Evolutionary conservation across 768 basidiomycete species (phyloP), one percentile per base, ranked within the genome.

Genomic region (Mycena epipterygia): DNA sequence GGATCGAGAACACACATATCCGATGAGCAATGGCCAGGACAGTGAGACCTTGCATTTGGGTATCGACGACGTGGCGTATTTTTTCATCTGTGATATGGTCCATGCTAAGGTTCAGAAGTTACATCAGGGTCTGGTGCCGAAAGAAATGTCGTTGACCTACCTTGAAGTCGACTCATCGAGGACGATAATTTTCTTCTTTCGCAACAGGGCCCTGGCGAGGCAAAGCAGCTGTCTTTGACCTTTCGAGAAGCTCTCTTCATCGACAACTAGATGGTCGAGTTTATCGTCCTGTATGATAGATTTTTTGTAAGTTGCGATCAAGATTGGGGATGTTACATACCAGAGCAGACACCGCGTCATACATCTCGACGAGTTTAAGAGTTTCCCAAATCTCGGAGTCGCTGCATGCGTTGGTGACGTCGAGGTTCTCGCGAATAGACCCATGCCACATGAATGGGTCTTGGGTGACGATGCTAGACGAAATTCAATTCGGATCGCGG

Each of bases 361-460:
- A 67, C 65, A 67, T 67, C 65, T 67, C 56, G 44, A 67, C 65
- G n/a, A 67, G 56, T 51, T 67, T 67, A 25, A 67, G 65, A 5
- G 65, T 57, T 42, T 66, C 55, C 64, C 55, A 66, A 37, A 66
- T 48, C 56, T 66, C 65, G 29, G 32, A 48, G 51, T 62, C 60
- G 32, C 11, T 49, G 46, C 48, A 46, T 46, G 33, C 60, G 21
- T 49, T 48, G 12, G 13, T 51, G n/a, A 62, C 44, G 48, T 62
- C 60, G n/a, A 62, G 35, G 33, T 62, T 62, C 44, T 62, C 60
- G 44, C 60, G 60, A 23, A 62, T 62, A 30, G 60, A 62, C n/a
- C 60, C 60, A 39, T 62, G 60, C 60, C 60, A 62, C 60, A 62
- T 46, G 60, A 62, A 62, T 21, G 60, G 60, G n/a, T n/a, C n/a